phyloP scores from a whole-genome alignment of 345 rosid species.

The Lagerstroemia speciosa region DNA sequence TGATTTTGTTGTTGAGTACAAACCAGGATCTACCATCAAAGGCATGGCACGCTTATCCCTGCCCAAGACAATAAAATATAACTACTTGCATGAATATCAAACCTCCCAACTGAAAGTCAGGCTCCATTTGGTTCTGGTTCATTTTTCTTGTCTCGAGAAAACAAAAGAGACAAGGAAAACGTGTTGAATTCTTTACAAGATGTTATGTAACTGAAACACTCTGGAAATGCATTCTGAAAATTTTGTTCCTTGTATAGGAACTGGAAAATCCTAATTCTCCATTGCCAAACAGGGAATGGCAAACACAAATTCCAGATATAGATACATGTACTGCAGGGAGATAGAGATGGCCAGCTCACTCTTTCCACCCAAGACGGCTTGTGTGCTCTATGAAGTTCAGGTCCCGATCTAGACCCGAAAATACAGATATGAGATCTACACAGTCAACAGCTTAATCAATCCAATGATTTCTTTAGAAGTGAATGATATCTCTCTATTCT shows the following conservation, averaged over 20 bases:
- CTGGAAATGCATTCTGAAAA: not conserved
- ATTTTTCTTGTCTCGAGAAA: not conserved
- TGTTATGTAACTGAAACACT: not conserved
- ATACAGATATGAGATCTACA: constrained; percentile 76
- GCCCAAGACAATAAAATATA: constrained; percentile 17
- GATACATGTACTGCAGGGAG: not conserved
- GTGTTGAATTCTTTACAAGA: not conserved
- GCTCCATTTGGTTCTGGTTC: not conserved
- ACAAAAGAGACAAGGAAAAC: not conserved
- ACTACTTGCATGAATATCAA: not conserved
- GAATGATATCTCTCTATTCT: not conserved
- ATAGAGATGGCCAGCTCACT: constrained; percentile 40
- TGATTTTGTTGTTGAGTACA: constrained; percentile 55
- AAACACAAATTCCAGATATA: not conserved
- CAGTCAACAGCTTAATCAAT: constrained; percentile 11
- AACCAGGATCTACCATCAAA: constrained; percentile 92
- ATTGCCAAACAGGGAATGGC: not conserved
- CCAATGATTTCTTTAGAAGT: not conserved
- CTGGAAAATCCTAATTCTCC: not conserved
- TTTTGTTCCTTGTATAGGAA: not conserved
- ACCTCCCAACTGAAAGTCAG: not conserved
- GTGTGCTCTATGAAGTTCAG: constrained; percentile 92
- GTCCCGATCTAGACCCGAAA: constrained; percentile 54
- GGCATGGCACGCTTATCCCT: constrained; percentile 98
- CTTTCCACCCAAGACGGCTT: constrained; percentile 90